A percentile compares a stretch with the other conserved stretches of the same genome.
Conservation (phyloP, 345 rosid genomes). For the Populus nigra region DNA sequence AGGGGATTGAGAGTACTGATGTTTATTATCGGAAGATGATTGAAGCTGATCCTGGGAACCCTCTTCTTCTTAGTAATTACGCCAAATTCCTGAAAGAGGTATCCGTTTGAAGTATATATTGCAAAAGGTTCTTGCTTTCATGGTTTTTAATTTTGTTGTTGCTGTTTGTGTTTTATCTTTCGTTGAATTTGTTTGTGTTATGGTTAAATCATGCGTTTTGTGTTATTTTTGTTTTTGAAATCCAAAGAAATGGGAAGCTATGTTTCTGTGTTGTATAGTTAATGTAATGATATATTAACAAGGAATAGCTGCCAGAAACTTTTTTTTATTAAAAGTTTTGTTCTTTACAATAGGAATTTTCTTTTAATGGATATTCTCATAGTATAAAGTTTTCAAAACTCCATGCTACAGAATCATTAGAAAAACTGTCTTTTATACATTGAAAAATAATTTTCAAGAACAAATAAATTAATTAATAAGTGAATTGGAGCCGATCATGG, state of each 20-base stretch:
- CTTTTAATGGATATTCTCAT: neutral
- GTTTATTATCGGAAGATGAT: slow-evolving; percentile 71
- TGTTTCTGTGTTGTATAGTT: neutral
- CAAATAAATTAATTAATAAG: neutral
- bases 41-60: slow-evolving; percentile 77
- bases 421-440: neutral
- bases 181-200: neutral
- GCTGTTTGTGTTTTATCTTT: neutral
- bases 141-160: neutral
- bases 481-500: neutral
- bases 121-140: neutral
- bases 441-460: neutral
- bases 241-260: neutral
- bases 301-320: neutral
- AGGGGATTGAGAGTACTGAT: slow-evolving; percentile 47
- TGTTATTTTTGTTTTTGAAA: neutral
- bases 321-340: neutral
- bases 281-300: neutral
- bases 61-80: slow-evolving; percentile 74
- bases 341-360: neutral
- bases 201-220: neutral
- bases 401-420: neutral
- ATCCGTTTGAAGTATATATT: neutral
- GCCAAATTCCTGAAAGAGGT: slow-evolving; percentile 92
- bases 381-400: neutral